Percentiles rank a stretch among this genome's conserved stretches.
Conservation (phyloP, 2,329 filamentous ascomycete species). For the Ustilaginoidea virens region DNA sequence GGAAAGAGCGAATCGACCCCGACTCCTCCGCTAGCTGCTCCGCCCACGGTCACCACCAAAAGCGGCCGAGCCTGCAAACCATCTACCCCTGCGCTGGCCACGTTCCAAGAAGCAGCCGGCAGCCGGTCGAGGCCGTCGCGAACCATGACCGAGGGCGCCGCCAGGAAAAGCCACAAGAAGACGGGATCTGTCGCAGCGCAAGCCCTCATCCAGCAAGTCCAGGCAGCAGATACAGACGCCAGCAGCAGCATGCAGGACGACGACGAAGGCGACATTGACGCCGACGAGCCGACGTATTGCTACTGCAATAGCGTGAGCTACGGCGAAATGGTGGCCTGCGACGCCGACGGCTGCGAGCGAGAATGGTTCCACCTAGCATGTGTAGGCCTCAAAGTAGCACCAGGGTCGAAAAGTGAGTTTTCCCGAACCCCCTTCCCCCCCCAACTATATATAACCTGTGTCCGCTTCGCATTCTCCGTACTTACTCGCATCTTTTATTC, state of each 20-base stretch:
- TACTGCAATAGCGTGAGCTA: slow-evolving; percentile 71
- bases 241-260: slow-evolving; percentile 25
- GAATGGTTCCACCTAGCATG: slow-evolving; percentile 81
- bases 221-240: slow-evolving; percentile 23
- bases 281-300: slow-evolving; percentile 61
- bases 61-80: slow-evolving; percentile 52
- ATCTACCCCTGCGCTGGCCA: slow-evolving; percentile 45
- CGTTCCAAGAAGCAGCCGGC: slow-evolving; percentile 37
- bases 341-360: slow-evolving; percentile 53
- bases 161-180: slow-evolving; percentile 47
- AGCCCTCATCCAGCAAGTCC: slow-evolving; percentile 17
- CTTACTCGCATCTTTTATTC: neutral
- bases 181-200: slow-evolving; percentile 23
- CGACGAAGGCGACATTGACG: slow-evolving; percentile 45
- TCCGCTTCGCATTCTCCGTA: too few relatives aligned
- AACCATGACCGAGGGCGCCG: slow-evolving; percentile 22
- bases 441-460: too few relatives aligned
- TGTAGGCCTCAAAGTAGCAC: slow-evolving; percentile 63
- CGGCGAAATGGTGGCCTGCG: slow-evolving; percentile 73
- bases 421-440: neutral
- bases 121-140: slow-evolving; percentile 36
- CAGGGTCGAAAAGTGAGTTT: slow-evolving; percentile 56
- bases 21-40: slow-evolving; percentile 20
- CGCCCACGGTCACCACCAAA: slow-evolving; percentile 42
- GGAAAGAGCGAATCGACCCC: slow-evolving; percentile 19